Percentiles rank a stretch among this genome's conserved stretches.
Evolutionary conservation across 176 grass and related monocot genomes (phyloP).

Genomic region (Ensete glaucum): DNA sequence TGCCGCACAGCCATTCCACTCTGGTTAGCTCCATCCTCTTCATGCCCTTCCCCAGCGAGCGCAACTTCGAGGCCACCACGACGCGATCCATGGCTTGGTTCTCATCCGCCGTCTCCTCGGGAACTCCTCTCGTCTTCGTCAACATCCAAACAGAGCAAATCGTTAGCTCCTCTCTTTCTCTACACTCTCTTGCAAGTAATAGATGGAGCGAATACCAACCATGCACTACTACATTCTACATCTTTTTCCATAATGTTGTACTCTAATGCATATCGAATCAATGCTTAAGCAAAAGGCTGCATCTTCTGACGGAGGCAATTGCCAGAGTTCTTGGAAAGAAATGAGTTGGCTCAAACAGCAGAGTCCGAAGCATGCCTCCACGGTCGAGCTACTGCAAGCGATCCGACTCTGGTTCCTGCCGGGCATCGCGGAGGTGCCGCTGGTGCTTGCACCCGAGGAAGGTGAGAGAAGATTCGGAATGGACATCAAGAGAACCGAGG

Average conservation of each 20-base stretch:
- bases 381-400: neutral
- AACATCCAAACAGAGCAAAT: constrained; percentile 15
- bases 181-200: no score
- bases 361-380: neutral
- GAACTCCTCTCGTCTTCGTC: constrained; percentile 9
- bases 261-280: no score
- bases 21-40: constrained; percentile 5
- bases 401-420: constrained; percentile 4
- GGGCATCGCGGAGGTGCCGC: neutral
- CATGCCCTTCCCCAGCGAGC: neutral
- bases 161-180: neutral
- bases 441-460: neutral
- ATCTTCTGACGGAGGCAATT: neutral
- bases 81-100: constrained; percentile 14
- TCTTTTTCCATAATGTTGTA: no score
- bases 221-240: no score
- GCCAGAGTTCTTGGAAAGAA: neutral
- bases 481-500: constrained; percentile 9
- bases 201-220: no score
- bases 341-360: neutral
- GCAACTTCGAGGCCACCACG: neutral
- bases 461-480: constrained; percentile 10
- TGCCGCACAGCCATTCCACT: neutral
- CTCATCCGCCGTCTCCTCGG: constrained; percentile 3
- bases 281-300: neutral